These are phyloP conservation scores for Wallacemonas sp. DNA, from an alignment of 208 protist genomes.

Conservation along the genomic window DNA sequence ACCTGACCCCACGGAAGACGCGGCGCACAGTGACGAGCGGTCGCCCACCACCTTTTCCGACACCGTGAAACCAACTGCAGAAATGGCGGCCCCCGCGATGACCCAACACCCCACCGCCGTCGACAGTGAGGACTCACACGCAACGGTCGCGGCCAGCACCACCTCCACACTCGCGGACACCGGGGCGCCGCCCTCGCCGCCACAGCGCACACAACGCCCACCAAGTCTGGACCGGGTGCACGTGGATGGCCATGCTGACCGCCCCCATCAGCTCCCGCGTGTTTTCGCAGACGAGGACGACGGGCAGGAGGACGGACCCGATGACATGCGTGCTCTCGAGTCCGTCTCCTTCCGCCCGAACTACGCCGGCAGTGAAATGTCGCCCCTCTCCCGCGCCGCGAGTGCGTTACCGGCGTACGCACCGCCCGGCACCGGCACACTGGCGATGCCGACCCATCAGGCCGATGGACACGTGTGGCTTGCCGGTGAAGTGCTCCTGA, in stretches of 20 bases:
- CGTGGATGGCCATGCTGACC: no score
- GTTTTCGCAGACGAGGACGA: no score
- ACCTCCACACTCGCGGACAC: conserved; percentile 10
- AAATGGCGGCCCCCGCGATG: no score
- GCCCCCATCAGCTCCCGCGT: no score
- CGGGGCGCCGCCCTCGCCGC: neutral
- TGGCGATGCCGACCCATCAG: neutral
- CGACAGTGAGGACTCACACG: neutral
- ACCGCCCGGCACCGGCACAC: neutral
- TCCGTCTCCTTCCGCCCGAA: conserved; percentile 4
- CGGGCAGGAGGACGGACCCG: neutral
- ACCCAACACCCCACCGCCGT: no score
- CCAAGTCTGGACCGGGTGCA: neutral
- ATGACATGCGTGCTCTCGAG: neutral
- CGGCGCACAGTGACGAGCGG: no score
- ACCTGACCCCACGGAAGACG: no score
- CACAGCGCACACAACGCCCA: neutral
- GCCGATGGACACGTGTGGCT: conserved; percentile 2
- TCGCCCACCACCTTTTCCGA: no score
- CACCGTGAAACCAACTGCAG: no score
- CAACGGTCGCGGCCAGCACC: conserved; percentile 19
- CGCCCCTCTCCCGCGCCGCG: conserved; percentile 7
- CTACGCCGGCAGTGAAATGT: conserved; percentile 2
- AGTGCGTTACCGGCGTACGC: neutral
- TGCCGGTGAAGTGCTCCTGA: conserved; percentile 11